These are phyloP conservation scores for Psilocybe mexicana DNA, from an alignment of 1,284 basidiomycete species.

Conservation along the genomic window DNA sequence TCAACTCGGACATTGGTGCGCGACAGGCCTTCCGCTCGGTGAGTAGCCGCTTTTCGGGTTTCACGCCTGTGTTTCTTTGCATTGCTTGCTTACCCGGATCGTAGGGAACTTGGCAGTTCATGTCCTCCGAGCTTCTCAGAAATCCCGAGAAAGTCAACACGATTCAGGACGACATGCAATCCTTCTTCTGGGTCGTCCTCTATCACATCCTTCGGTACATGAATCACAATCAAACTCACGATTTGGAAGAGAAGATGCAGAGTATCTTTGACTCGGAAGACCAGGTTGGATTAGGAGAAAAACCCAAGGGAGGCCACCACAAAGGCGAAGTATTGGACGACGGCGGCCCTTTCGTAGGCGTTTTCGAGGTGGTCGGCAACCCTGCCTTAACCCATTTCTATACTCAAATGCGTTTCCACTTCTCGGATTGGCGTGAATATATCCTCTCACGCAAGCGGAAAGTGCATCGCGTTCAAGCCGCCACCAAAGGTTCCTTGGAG, in stretches of 20 bases:
- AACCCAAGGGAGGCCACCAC: too few relatives aligned
- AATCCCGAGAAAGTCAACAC: constrained; percentile 20
- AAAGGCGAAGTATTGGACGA: too few relatives aligned
- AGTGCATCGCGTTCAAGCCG: too few relatives aligned
- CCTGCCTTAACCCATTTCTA: too few relatives aligned
- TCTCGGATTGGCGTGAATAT: too few relatives aligned
- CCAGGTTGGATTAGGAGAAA: too few relatives aligned
- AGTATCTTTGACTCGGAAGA: too few relatives aligned
- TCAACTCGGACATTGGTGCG: background rate
- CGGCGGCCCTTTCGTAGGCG: too few relatives aligned
- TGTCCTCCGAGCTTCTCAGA: constrained; percentile 26
- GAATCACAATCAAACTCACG: background rate
- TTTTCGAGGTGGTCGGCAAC: too few relatives aligned
- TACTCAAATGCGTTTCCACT: too few relatives aligned
- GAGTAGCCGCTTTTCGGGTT: background rate
- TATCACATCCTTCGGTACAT: constrained; percentile 21
- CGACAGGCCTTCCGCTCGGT: background rate
- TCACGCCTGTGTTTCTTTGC: background rate
- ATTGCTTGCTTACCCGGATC: background rate
- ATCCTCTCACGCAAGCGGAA: too few relatives aligned
- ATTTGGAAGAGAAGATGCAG: background rate
- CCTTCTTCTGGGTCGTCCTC: constrained; percentile 32
- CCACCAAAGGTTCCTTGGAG: too few relatives aligned
- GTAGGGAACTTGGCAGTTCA: constrained; percentile 40
- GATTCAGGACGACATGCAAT: constrained; percentile 36